Conservation (phyloP, 2,329 filamentous ascomycete genomes). For the Talaromyces sp. region DNA sequence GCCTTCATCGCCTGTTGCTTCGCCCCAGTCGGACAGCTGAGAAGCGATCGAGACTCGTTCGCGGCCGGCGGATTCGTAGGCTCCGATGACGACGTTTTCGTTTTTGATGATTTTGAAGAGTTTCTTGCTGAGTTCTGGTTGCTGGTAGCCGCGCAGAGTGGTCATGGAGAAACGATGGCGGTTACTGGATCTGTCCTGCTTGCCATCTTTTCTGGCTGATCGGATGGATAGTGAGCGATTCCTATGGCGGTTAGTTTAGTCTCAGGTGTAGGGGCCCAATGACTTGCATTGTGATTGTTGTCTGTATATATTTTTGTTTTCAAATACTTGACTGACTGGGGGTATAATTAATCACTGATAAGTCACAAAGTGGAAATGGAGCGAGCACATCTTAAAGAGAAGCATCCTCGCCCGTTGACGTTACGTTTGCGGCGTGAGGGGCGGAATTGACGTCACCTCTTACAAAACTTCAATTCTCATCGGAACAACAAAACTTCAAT, state of each 20-base stretch:
- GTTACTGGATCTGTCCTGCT: slow-evolving; percentile 19
- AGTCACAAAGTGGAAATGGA: not conserved
- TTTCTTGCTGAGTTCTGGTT: slow-evolving; percentile 83
- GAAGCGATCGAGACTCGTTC: slow-evolving; percentile 80
- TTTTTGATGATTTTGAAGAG: slow-evolving; percentile 92
- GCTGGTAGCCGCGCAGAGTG: slow-evolving; percentile 75
- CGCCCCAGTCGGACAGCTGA: slow-evolving; percentile 95
- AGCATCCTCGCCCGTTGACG: too few relatives aligned
- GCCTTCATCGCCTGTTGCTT: slow-evolving; percentile 79
- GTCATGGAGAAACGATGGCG: slow-evolving; percentile 76
- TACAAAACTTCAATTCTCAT: not conserved
- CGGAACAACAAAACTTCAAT: not conserved
- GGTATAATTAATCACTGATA: not conserved
- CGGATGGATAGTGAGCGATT: slow-evolving; percentile 41
- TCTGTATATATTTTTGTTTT: not conserved
- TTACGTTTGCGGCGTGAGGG: slow-evolving; percentile 11
- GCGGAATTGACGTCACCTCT: slow-evolving; percentile 11
- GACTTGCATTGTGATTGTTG: not conserved
- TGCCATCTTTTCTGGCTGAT: slow-evolving; percentile 24
- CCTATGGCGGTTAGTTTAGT: slow-evolving; percentile 24
- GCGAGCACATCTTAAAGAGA: not conserved
- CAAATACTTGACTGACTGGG: not conserved
- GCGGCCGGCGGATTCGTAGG: slow-evolving; percentile 76
- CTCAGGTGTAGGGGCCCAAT: not conserved
- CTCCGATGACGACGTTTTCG: slow-evolving; percentile 79